Conservation (phyloP, 495 filamentous ascomycete species). For the Rhypophila decipiens region DNA sequence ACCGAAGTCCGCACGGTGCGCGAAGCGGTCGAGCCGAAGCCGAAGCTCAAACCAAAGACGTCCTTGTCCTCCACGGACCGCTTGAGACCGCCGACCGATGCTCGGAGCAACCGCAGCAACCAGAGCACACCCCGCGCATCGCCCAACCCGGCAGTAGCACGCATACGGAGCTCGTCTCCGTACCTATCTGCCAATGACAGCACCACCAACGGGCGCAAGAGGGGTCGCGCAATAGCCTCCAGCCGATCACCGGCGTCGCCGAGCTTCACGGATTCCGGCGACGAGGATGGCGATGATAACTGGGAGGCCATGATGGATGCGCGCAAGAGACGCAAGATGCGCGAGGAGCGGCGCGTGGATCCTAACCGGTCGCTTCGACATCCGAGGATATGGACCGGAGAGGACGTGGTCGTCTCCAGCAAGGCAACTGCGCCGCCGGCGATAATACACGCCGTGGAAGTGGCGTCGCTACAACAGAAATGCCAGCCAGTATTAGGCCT, state of each 20-base stretch:
- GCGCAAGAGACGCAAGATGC: slow-evolving; percentile 26
- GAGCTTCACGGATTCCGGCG: slow-evolving; percentile 26
- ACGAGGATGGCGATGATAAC: slow-evolving; percentile 24
- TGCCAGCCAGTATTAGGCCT: slow-evolving; percentile 43
- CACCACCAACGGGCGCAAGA: slow-evolving; percentile 20
- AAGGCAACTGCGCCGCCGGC: slow-evolving; percentile 15
- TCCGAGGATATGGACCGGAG: slow-evolving; percentile 50
- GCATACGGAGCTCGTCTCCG: slow-evolving; percentile 9
- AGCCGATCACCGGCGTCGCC: slow-evolving; percentile 21
- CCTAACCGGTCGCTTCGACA: slow-evolving; percentile 54
- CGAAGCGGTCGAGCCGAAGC: slow-evolving; percentile 16
- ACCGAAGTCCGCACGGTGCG: slow-evolving; percentile 24
- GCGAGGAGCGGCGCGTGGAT: slow-evolving; percentile 31
- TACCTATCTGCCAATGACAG: slow-evolving; percentile 2
- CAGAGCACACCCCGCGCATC: slow-evolving; percentile 6
- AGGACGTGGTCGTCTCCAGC: slow-evolving; percentile 24
- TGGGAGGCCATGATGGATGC: slow-evolving; percentile 28
- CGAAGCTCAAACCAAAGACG: slow-evolving; percentile 9
- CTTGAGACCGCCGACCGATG: neutral
- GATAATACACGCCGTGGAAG: slow-evolving; percentile 61
- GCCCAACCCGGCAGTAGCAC: slow-evolving; percentile 2
- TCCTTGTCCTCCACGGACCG: neutral
- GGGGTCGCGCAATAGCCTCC: slow-evolving; percentile 7
- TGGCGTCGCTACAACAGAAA: slow-evolving; percentile 47
- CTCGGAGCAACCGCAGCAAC: slow-evolving; percentile 2